Conservation (phyloP, 345 rosid genomes). For the Toxicodendron radicans region DNA sequence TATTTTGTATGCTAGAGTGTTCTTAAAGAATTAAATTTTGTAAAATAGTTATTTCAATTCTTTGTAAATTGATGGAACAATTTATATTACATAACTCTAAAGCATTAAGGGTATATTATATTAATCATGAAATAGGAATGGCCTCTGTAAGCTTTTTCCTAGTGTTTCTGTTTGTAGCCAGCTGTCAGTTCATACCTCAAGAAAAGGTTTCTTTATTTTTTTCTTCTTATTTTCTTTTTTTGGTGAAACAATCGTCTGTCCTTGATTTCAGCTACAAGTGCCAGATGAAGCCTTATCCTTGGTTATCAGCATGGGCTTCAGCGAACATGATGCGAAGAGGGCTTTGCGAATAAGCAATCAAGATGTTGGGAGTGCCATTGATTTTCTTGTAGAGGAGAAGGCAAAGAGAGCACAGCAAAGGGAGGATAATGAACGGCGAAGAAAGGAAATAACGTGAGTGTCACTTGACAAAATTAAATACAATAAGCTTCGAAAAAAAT, state of each 20-base stretch:
- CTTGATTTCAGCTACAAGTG: constrained; percentile 67
- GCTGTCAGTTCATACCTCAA: no score
- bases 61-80: no score
- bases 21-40: neutral
- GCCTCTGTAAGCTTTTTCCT: neutral
- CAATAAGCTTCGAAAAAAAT: neutral
- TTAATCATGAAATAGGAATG: neutral
- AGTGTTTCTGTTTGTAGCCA: no score
- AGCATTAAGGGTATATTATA: neutral
- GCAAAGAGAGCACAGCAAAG: constrained; percentile 51
- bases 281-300: constrained; percentile 73
- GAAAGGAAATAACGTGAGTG: constrained; percentile 55
- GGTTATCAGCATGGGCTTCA: constrained; percentile 88
- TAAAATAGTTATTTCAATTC: no score
- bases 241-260: constrained; percentile 5
- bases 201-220: neutral
- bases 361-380: constrained; percentile 70
- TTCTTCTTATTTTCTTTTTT: neutral
- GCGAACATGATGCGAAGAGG: constrained; percentile 68
- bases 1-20: neutral
- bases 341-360: constrained; percentile 81
- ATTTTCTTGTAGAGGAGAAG: constrained; percentile 77
- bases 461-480: neutral
- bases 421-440: constrained; percentile 54
- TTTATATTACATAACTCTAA: no score